Percentiles rank a stretch among this genome's conserved stretches.
Conservation (phyloP, 768 basidiomycete species). For the Boletus sensibilis region DNA sequence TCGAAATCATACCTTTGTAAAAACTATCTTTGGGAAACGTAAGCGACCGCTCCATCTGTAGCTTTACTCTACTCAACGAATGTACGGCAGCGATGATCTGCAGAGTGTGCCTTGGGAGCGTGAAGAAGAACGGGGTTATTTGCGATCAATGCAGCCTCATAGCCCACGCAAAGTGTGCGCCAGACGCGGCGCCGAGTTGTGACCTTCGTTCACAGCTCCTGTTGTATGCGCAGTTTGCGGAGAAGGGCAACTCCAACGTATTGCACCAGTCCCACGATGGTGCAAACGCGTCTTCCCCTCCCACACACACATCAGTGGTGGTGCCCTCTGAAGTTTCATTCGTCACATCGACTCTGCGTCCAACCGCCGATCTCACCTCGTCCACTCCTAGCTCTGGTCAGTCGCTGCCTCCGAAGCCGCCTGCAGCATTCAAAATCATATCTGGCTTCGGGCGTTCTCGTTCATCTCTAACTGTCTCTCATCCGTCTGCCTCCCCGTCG, state of each 20-base stretch:
- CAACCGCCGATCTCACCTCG: conserved; percentile 46
- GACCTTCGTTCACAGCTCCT: conserved; percentile 81
- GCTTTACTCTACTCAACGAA: conserved; percentile 7
- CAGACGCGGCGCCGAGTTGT: conserved; percentile 74
- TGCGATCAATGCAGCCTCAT: conserved; percentile 91
- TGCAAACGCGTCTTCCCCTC: conserved; percentile 18
- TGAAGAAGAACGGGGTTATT: conserved; percentile 85
- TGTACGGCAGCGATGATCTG: conserved; percentile 71
- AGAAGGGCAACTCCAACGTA: conserved; percentile 57
- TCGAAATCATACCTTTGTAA: conserved; percentile 81
- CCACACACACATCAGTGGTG: conserved; percentile 30
- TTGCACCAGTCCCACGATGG: conserved; percentile 55
- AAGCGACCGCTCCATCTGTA: conserved; percentile 33
- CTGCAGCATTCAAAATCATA: conserved; percentile 64
- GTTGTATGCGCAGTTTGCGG: conserved; percentile 74
- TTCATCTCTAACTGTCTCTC: conserved; percentile 50
- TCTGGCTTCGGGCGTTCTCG: conserved; percentile 63
- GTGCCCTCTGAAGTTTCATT: conserved; percentile 60
- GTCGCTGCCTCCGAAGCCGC: conserved; percentile 38
- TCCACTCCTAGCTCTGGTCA: conserved; percentile 27
- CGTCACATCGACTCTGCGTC: conserved; percentile 45
- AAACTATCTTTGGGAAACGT: conserved; percentile 93
- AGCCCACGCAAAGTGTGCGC: conserved; percentile 74
- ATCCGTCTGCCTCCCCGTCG: conserved; percentile 32
- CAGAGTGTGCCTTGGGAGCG: conserved; percentile 73